Evolutionary conservation across 2,329 filamentous ascomycete species (phyloP).

Genomic region (Ascochyta lentis): DNA sequence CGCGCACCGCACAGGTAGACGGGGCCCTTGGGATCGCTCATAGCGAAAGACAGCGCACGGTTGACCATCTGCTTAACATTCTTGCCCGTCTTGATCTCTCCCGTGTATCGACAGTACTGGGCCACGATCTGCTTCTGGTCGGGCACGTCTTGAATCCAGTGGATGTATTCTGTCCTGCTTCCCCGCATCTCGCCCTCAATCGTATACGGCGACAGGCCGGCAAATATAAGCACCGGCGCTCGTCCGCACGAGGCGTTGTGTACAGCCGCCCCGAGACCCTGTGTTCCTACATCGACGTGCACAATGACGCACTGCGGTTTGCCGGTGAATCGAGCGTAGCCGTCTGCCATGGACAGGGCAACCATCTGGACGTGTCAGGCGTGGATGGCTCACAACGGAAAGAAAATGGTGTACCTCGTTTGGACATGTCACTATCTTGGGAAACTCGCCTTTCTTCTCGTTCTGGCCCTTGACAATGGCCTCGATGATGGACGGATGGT

Average conservation of each 20-base stretch:
- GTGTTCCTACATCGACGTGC: constrained; percentile 82
- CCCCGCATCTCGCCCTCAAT: constrained; percentile 79
- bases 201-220: constrained; percentile 77
- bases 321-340: constrained; percentile 72
- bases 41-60: constrained; percentile 82
- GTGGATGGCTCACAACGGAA: neutral
- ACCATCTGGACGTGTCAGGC: constrained; percentile 68
- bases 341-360: constrained; percentile 83
- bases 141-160: constrained; percentile 85
- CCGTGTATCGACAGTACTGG: constrained; percentile 85
- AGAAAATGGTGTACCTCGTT: constrained; percentile 66
- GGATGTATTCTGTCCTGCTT: constrained; percentile 77
- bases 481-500: constrained; percentile 79
- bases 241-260: constrained; percentile 80
- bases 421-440: constrained; percentile 78
- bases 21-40: constrained; percentile 76
- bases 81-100: constrained; percentile 81
- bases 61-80: constrained; percentile 93
- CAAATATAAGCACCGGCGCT: constrained; percentile 78
- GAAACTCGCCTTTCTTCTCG: constrained; percentile 69
- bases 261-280: constrained; percentile 77
- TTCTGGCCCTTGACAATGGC: constrained; percentile 79
- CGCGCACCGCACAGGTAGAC: constrained; percentile 80
- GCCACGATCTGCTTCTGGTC: constrained; percentile 81
- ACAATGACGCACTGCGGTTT: constrained; percentile 80